Percentiles rank a stretch among this genome's conserved stretches.
phyloP scores from a whole-genome alignment of 225 moss, liverwort and hornwort genomes.

The Antitrichia curtipendula region DNA sequence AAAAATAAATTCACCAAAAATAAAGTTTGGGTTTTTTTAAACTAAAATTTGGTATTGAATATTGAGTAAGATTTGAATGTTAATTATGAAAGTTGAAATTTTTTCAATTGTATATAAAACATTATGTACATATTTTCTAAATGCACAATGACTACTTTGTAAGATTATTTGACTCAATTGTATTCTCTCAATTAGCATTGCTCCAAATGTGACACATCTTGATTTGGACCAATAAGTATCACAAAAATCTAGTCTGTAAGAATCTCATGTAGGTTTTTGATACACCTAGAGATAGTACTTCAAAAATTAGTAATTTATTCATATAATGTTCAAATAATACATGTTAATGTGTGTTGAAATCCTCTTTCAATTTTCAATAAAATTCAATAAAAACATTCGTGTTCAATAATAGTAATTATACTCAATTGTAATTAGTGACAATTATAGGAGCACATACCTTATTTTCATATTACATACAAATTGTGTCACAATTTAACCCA shows the following conservation, averaged over 20 bases:
- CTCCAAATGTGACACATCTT: no score
- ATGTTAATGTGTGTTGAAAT: neutral
- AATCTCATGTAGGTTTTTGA: neutral
- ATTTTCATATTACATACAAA: neutral
- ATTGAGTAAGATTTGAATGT: no score
- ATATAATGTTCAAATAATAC: neutral
- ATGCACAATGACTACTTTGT: no score
- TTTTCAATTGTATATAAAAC: no score
- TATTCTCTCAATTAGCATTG: neutral
- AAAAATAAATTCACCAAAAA: neutral
- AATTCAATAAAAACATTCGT: neutral
- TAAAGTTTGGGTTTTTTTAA: no score
- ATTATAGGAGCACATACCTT: neutral
- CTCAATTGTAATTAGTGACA: neutral
- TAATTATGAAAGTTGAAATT: no score
- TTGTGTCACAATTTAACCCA: rapidly evolving
- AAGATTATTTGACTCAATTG: no score
- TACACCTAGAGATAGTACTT: neutral
- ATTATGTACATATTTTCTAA: no score
- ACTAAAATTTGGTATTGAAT: no score
- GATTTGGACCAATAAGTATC: no score
- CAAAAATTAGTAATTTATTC: neutral
- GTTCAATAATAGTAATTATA: neutral
- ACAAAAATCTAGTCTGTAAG: no score
- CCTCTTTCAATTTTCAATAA: neutral